Conservation (phyloP, 768 basidiomycete genomes). For the Coprinopsis cinerea region DNA sequence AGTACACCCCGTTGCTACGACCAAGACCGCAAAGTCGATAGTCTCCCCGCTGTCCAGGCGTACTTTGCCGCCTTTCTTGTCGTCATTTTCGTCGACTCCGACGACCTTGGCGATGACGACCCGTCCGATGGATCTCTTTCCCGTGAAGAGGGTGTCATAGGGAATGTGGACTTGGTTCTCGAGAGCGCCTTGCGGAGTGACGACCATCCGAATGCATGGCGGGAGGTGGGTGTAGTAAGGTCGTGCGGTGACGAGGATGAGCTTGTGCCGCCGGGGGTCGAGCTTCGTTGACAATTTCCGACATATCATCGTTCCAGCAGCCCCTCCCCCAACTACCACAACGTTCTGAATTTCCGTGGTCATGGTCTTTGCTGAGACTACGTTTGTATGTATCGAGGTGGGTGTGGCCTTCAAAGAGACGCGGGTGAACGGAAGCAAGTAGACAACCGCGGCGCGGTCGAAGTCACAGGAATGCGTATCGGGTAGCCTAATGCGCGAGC, state of each 20-base stretch:
- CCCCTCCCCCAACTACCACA: constrained; percentile 44
- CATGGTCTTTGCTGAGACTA: no score
- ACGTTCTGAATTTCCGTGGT: no score
- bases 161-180: constrained; percentile 45
- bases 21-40: constrained; percentile 41
- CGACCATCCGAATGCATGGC: constrained; percentile 47
- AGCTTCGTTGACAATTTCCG: constrained; percentile 45
- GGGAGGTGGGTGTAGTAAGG: constrained; percentile 47
- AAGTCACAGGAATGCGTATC: no score
- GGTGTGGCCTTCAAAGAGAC: no score
- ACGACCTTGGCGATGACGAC: constrained; percentile 22
- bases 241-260: constrained; percentile 50
- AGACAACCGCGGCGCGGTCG: no score
- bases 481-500: no score
- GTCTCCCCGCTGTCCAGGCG: constrained; percentile 38
- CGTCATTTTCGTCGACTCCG: constrained; percentile 11
- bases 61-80: constrained; percentile 30
- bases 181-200: constrained; percentile 35
- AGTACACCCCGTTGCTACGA: constrained; percentile 45
- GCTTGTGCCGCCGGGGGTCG: constrained; percentile 37
- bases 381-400: no score
- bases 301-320: constrained; percentile 40
- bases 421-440: no score
- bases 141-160: constrained; percentile 39
- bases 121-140: constrained; percentile 23